Evolutionary conservation across 176 grass and related monocot genomes (phyloP), one percentile per base, ranked within the genome.

Genomic region (Thinopyrum elongatum): DNA sequence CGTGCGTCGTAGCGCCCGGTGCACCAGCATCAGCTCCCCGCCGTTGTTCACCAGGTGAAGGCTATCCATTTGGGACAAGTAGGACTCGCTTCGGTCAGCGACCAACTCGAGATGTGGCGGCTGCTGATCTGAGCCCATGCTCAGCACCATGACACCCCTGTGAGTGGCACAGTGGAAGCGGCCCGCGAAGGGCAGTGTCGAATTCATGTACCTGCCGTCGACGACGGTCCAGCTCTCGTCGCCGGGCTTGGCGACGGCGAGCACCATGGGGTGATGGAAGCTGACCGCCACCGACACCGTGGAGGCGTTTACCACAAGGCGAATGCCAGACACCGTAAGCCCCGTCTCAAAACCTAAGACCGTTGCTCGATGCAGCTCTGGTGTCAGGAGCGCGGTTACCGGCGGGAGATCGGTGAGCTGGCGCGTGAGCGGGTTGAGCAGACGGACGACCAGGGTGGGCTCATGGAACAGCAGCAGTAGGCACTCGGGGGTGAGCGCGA

Each of bases 31-130:
- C 42, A 82, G 2, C 6, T 82, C 80, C 46, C 65, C 65, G 1
- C 19, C 65, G 8, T 82, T 82, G 12, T 82, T 65, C 65, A 82
- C 42, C 6, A 82, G 65, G 46, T 70, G 65, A 23, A 81, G 62
- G 36, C 4, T 47, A 10, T 69, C 17, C 10, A 65, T 31, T 1
- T 0, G 27, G 0, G 5, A n/a, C 27, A 81, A 47, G 13, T 1
- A 1, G 2, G 39, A 15, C 13, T 47, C 13, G 1, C 44, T 47
- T 7, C 3, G 4, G 2, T 82, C 46, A 9, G 9, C n/a, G 1
- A 33, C 81, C 66, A 5, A 3, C 30, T 9, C 0, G 8, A 38
- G 31, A 13, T 26, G 15, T 0, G 51, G 51, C 14, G 14, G 38
- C 10, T 21, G 12, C 46, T 41, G 2, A 8, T 70, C 47, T 47